phyloP scores from a whole-genome alignment of 768 basidiomycete genomes.

The Trametes cingulata region DNA sequence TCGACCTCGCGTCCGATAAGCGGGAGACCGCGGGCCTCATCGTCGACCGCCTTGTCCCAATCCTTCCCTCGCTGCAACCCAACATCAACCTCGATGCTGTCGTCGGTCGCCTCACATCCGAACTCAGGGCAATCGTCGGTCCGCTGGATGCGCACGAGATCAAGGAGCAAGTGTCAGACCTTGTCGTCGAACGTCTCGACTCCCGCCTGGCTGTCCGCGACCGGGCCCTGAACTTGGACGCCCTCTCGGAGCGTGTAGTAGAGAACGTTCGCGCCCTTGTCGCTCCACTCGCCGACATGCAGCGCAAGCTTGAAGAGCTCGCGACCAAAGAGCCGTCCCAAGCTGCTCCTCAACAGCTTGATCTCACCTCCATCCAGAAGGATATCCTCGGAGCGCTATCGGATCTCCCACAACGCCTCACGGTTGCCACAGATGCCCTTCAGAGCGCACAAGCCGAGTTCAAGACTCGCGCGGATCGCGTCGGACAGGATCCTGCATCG shows the following conservation, averaged over 20 bases:
- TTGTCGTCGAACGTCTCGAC: slow-evolving; percentile 84
- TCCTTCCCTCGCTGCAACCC: slow-evolving; percentile 49
- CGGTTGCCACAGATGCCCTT: slow-evolving; percentile 46
- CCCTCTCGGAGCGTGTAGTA: slow-evolving; percentile 53
- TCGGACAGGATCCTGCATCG: slow-evolving; percentile 20
- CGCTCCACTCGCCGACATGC: slow-evolving; percentile 30
- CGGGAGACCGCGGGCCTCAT: slow-evolving; percentile 84
- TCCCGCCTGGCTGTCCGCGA: slow-evolving; percentile 79
- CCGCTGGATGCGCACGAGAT: slow-evolving; percentile 84
- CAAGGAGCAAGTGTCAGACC: slow-evolving; percentile 86
- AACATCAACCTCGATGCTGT: slow-evolving; percentile 55
- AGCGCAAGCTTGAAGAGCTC: slow-evolving; percentile 22
- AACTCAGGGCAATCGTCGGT: slow-evolving; percentile 69
- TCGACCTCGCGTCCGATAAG: slow-evolving; percentile 87
- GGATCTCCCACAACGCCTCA: slow-evolving; percentile 49
- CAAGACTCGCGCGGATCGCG: slow-evolving; percentile 20
- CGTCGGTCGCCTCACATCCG: slow-evolving; percentile 59
- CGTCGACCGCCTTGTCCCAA: slow-evolving; percentile 67
- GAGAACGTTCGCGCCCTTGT: slow-evolving; percentile 53
- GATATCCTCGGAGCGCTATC: slow-evolving; percentile 40
- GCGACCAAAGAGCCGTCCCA: slow-evolving; percentile 1
- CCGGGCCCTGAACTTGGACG: slow-evolving; percentile 64
- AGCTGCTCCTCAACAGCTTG: slow-evolving; percentile 7
- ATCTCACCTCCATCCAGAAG: slow-evolving; percentile 22
- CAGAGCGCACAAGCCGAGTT: slow-evolving; percentile 32